Evolutionary conservation across 306 rosid species (phyloP).

Genomic region (Pachyrhizus erosus): DNA sequence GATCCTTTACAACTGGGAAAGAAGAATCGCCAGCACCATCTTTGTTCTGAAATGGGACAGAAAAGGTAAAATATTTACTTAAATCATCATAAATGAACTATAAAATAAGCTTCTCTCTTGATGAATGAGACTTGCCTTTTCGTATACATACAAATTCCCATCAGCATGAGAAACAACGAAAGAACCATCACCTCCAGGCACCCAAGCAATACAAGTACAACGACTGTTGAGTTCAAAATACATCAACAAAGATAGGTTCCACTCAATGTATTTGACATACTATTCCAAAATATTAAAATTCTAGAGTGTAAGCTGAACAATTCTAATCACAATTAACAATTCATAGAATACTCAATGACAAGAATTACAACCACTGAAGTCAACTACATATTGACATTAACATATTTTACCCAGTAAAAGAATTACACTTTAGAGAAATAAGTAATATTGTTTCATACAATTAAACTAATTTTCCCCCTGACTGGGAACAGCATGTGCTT

Average conservation of each 20-base stretch:
- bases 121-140: slow-evolving; percentile 77
- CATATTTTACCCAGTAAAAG: neutral
- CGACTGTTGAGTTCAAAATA: slow-evolving; percentile 74
- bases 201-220: slow-evolving; percentile 90
- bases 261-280: slow-evolving; percentile 14
- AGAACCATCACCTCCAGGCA: slow-evolving; percentile 89
- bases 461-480: slow-evolving; percentile 15
- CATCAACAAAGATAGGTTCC: slow-evolving; percentile 44
- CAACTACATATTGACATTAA: slow-evolving; percentile 20
- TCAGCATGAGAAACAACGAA: slow-evolving; percentile 94
- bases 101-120: slow-evolving; percentile 31
- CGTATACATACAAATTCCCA: slow-evolving; percentile 90
- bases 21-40: slow-evolving; percentile 90
- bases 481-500: slow-evolving; percentile 1
- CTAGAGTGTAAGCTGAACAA: slow-evolving; percentile 1
- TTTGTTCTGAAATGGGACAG: slow-evolving; percentile 67
- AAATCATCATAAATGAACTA: slow-evolving; percentile 23
- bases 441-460: neutral
- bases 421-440: neutral
- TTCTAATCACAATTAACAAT: slow-evolving; percentile 11
- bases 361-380: slow-evolving; percentile 29
- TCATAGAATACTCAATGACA: slow-evolving; percentile 26
- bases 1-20: slow-evolving; percentile 88
- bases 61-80: slow-evolving; percentile 29
- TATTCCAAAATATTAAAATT: slow-evolving; percentile 35